phyloP scores from a whole-genome alignment of 2,329 filamentous ascomycete species.

The Cladosporium sp. region DNA sequence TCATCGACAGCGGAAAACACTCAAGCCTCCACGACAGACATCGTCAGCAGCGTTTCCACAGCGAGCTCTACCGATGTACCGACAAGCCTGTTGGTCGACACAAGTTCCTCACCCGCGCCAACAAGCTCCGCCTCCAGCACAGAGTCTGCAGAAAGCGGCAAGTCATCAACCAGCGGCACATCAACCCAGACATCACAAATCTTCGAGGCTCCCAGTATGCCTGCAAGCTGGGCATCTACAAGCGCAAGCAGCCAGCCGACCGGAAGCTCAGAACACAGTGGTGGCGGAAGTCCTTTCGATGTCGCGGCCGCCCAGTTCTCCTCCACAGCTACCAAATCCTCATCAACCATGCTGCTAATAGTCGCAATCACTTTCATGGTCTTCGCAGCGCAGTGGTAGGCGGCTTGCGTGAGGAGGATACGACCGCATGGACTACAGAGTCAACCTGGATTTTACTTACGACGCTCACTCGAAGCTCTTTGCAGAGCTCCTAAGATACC shows the following conservation, averaged over 20 bases:
- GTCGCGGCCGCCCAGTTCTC: slow-evolving; percentile 27
- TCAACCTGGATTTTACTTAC: slow-evolving; percentile 4
- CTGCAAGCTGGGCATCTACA: slow-evolving; percentile 24
- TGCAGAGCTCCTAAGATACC: slow-evolving; percentile 16
- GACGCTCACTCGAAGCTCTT: slow-evolving; percentile 12
- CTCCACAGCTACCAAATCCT: slow-evolving; percentile 10
- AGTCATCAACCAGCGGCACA: neutral
- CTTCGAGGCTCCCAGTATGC: slow-evolving; percentile 18
- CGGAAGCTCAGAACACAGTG: slow-evolving; percentile 37
- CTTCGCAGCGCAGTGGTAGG: slow-evolving; percentile 2
- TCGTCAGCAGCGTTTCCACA: slow-evolving; percentile 23
- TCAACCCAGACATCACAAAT: slow-evolving; percentile 1
- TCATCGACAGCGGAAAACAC: slow-evolving; percentile 22
- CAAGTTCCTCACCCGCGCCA: slow-evolving; percentile 24
- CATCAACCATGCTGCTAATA: slow-evolving; percentile 18
- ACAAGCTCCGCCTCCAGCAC: slow-evolving; percentile 11
- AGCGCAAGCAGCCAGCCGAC: slow-evolving; percentile 35
- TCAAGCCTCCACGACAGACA: neutral
- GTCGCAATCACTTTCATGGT: slow-evolving; percentile 18
- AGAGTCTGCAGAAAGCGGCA: neutral
- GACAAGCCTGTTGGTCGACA: slow-evolving; percentile 25
- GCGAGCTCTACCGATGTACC: slow-evolving; percentile 26
- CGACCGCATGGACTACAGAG: neutral
- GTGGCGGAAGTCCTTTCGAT: slow-evolving; percentile 52
- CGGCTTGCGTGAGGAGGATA: neutral